Conservation (phyloP, 2,329 filamentous ascomycete species). For the Aaosphaeria pasadenensis region DNA sequence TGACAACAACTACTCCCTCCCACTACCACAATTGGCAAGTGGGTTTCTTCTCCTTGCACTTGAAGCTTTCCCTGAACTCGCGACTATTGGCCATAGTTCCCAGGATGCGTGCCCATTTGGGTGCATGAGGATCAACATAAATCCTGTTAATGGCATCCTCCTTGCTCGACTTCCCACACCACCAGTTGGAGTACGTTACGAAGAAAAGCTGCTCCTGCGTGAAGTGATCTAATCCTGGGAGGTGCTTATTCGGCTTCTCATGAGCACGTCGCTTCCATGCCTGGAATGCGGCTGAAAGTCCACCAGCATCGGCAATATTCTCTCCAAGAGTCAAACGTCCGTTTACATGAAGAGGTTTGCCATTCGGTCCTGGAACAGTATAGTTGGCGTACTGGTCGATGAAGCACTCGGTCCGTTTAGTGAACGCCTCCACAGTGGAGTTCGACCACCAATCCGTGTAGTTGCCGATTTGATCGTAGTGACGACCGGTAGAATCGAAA, state of each 20-base stretch:
- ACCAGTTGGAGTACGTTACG: conserved; percentile 61
- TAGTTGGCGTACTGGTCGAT: conserved; percentile 65
- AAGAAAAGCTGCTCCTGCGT: conserved; percentile 70
- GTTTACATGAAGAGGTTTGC: conserved; percentile 59
- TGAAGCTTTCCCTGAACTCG: conserved; percentile 66
- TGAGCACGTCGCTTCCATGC: conserved; percentile 62
- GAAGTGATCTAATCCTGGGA: conserved; percentile 58
- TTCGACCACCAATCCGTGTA: conserved; percentile 67
- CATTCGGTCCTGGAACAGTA: conserved; percentile 56
- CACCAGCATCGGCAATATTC: conserved; percentile 70
- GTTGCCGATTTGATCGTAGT: conserved; percentile 64
- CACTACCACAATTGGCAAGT: conserved; percentile 67
- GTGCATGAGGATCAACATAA: conserved; percentile 64
- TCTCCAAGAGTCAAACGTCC: conserved; percentile 64
- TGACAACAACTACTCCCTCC: too few relatives aligned
- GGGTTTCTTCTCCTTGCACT: conserved; percentile 63
- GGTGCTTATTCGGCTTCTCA: conserved; percentile 46
- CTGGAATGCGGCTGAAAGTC: conserved; percentile 59
- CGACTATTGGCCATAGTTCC: conserved; percentile 66
- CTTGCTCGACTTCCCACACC: conserved; percentile 64
- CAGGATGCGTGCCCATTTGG: conserved; percentile 55
- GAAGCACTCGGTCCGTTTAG: conserved; percentile 62
- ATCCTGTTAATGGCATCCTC: conserved; percentile 57
- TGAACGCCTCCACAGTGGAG: conserved; percentile 56
- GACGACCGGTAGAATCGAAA: conserved; percentile 64